phyloP scores from a whole-genome alignment of 2,329 filamentous ascomycete genomes.

The Colletotrichum tropicale region DNA sequence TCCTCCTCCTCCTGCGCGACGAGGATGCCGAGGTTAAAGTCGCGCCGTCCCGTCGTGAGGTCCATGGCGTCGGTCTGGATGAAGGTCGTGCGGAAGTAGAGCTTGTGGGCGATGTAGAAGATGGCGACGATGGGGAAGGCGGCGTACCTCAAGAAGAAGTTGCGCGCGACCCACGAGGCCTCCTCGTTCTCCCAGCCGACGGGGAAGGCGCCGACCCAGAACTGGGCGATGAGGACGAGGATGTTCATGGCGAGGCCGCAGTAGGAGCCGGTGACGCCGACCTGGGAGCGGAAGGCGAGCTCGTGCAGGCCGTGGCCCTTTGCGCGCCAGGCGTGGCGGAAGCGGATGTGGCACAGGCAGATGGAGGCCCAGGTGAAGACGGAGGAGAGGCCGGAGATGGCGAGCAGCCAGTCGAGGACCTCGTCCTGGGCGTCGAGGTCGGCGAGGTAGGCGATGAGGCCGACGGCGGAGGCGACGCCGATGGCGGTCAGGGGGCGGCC shows the following conservation, averaged over 20 bases:
- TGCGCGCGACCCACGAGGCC: conserved; percentile 53
- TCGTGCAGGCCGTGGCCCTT: conserved; percentile 75
- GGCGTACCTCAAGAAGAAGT: conserved; percentile 77
- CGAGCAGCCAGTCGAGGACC: conserved; percentile 80
- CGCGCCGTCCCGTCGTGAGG: conserved; percentile 81
- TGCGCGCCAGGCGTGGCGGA: conserved; percentile 78
- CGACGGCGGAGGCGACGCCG: conserved; percentile 66
- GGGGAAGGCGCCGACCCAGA: conserved; percentile 86
- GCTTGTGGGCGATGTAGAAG: conserved; percentile 78
- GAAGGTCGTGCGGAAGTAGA: conserved; percentile 72
- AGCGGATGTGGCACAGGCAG: conserved; percentile 90
- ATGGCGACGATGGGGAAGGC: conserved; percentile 70
- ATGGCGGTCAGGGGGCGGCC: conserved; percentile 83
- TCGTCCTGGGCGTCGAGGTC: conserved; percentile 60
- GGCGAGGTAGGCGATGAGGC: conserved; percentile 79
- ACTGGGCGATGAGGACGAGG: conserved; percentile 80
- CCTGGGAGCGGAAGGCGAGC: conserved; percentile 81
- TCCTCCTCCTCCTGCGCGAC: conserved; percentile 83
- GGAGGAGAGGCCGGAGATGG: conserved; percentile 70
- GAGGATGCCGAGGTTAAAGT: conserved; percentile 81
- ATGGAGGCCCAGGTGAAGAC: conserved; percentile 85
- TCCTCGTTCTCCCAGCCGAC: conserved; percentile 59
- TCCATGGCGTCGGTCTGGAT: conserved; percentile 80
- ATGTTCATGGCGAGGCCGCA: conserved; percentile 77
- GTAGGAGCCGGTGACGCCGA: conserved; percentile 81